phyloP scores from a whole-genome alignment of 768 basidiomycete species.

The Lactarius evosmus region DNA sequence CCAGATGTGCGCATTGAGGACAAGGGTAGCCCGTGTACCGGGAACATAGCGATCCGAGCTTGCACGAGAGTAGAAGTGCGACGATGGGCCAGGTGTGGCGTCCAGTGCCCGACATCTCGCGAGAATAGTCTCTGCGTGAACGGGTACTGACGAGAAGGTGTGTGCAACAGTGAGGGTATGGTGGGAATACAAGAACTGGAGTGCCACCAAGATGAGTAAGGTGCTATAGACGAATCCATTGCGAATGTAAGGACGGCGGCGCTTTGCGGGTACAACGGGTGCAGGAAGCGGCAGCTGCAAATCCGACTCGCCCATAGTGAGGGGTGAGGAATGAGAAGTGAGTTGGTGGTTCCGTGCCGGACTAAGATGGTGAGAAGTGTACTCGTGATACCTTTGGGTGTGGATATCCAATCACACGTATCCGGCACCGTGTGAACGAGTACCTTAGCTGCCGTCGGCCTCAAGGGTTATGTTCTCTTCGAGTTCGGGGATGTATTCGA shows the following conservation, averaged over 20 bases:
- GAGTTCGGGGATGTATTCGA: no score
- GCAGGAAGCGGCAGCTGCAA: not conserved
- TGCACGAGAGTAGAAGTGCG: conserved; percentile 35
- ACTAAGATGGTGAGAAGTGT: not conserved
- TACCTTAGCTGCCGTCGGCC: no score
- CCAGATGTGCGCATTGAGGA: conserved; percentile 77
- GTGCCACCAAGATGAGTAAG: not conserved
- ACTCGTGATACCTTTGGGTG: no score
- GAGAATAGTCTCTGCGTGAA: conserved; percentile 29
- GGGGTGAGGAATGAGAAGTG: not conserved
- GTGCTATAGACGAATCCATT: not conserved
- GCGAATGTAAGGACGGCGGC: not conserved
- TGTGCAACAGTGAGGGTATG: not conserved
- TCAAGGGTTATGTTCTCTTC: no score
- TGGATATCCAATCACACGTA: no score
- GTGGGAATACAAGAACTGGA: conserved; percentile 6
- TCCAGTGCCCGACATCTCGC: conserved; percentile 39
- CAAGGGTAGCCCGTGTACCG: conserved; percentile 51
- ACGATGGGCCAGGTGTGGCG: conserved; percentile 38
- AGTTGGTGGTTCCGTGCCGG: not conserved
- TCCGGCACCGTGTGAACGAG: no score
- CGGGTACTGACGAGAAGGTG: conserved; percentile 1
- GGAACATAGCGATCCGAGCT: conserved; percentile 53
- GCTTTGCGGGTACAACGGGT: not conserved
- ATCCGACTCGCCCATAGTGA: not conserved